phyloP scores from a whole-genome alignment of 2,329 filamentous ascomycete genomes.

The Lachnellula cervina region DNA sequence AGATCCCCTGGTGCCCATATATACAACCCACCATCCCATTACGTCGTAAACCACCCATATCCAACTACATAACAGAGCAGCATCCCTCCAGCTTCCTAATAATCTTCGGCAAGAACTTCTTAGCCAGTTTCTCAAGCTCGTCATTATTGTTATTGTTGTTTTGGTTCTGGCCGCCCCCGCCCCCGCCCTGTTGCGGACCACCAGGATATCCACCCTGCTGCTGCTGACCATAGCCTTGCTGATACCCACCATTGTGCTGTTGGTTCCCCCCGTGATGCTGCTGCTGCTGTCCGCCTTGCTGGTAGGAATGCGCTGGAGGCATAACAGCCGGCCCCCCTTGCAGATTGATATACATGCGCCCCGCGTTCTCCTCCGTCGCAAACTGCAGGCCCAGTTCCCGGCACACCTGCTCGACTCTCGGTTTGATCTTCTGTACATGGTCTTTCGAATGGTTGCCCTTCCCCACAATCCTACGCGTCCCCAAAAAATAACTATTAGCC shows the following conservation, averaged over 20 bases:
- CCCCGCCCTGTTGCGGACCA: slow-evolving; percentile 39
- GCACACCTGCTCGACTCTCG: slow-evolving; percentile 85
- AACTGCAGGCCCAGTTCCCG: slow-evolving; percentile 77
- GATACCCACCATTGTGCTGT: slow-evolving; percentile 39
- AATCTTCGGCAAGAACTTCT: slow-evolving; percentile 29
- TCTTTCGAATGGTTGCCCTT: slow-evolving; percentile 83
- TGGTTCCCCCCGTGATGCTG: slow-evolving; percentile 36
- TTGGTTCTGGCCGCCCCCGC: slow-evolving; percentile 43
- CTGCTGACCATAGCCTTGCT: slow-evolving; percentile 36
- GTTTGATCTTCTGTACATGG: slow-evolving; percentile 91
- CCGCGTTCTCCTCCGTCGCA: slow-evolving; percentile 81
- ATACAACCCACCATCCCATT: background rate
- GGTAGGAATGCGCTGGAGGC: slow-evolving; percentile 40
- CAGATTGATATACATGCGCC: slow-evolving; percentile 83
- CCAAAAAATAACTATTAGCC: too few species aligned
- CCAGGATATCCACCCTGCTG: slow-evolving; percentile 34
- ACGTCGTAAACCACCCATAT: background rate
- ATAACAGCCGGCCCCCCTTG: slow-evolving; percentile 61
- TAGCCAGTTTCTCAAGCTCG: slow-evolving; percentile 30
- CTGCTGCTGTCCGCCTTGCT: slow-evolving; percentile 33
- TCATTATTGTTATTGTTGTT: slow-evolving; percentile 33
- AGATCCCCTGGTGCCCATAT: background rate
- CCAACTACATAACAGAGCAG: slow-evolving; percentile 29
- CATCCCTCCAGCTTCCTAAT: slow-evolving; percentile 30
- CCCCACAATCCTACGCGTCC: slow-evolving; percentile 66